Conservation (phyloP, 169 alveolate genomes). For the Eimeria falciformis region DNA sequence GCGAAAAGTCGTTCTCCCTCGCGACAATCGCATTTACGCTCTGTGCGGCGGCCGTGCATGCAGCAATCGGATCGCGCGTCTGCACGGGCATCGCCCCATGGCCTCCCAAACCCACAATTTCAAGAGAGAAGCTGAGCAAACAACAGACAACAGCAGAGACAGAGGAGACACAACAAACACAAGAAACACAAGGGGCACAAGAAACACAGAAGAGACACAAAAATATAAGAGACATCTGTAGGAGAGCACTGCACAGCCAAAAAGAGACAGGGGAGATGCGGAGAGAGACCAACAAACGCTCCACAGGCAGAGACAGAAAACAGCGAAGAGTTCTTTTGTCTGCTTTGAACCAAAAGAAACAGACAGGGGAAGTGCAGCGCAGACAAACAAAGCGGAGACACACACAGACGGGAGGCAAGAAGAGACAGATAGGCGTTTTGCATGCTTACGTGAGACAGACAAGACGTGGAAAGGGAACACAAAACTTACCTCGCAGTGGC, state of each 20-base stretch:
- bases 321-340: too few species aligned
- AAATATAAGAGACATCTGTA: too few species aligned
- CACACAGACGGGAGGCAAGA: not conserved
- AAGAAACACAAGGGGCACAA: not conserved
- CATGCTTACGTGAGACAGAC: not conserved
- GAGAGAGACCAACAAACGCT: not conserved
- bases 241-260: too few species aligned
- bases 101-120: conserved; percentile 74
- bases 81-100: conserved; percentile 75
- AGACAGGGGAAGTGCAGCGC: not conserved
- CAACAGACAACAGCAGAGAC: not conserved
- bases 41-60: conserved; percentile 72
- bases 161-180: not conserved
- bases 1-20: conserved; percentile 70
- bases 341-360: too few species aligned
- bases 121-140: conserved; percentile 66
- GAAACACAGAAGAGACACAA: not conserved
- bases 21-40: conserved; percentile 62
- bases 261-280: not conserved
- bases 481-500: conserved; percentile 59
- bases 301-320: too few species aligned
- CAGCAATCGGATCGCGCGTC: conserved; percentile 75
- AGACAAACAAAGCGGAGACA: not conserved
- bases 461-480: not conserved
- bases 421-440: not conserved